Evolutionary conservation across 768 basidiomycete genomes (phyloP), one percentile per base, ranked within the genome.

Genomic region (Suillus decipiens): DNA sequence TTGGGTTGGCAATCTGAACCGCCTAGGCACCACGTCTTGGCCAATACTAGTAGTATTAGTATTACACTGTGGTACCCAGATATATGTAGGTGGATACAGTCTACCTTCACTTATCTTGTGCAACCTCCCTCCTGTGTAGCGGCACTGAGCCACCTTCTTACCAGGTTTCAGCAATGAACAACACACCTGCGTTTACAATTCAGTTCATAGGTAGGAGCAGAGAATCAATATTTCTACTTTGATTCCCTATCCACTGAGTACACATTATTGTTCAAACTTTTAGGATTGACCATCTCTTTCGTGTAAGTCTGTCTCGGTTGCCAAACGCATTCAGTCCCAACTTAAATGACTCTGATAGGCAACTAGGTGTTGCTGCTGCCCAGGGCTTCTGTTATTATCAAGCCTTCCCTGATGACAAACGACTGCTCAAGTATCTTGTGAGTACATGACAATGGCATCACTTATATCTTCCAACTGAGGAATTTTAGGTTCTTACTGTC

Each of bases 361-460:
- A 60, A 42, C 56, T 41, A n/a, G 61, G 61, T 34, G 22, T 43
- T 22, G 36, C 41, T 45, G 15, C n/a, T 15, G 19, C 17, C 14
- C 61, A 62, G 24, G 22, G 42, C 7, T 60, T 31, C 22, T 60
- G 10, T 28, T 43, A 41, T 60, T 11, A 58, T 39, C 58, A 31
- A 42, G 8, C 31, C 19, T 62, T 62, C 19, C 59, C 61, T 60
- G n/a, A 5, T 14, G 61, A 62, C n/a, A 60, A n/a, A 62, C 10
- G 5, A 28, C 31, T 24, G 4, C 19, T 60, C 15, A 62, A 60
- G 28, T 62, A 17, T 60, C 39, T 62, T 11, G 58, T 59, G 34
- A 59, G 61, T 39, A 14, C 37, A 37, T n/a, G 10, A 8, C 31
- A 10, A 2, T 22, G 22, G 47, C 22, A 39, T 31, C 19, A 33